Base-by-base conservation (phyloP, 345 rosid species). In the Eucalyptus cladocalyx region DNA sequence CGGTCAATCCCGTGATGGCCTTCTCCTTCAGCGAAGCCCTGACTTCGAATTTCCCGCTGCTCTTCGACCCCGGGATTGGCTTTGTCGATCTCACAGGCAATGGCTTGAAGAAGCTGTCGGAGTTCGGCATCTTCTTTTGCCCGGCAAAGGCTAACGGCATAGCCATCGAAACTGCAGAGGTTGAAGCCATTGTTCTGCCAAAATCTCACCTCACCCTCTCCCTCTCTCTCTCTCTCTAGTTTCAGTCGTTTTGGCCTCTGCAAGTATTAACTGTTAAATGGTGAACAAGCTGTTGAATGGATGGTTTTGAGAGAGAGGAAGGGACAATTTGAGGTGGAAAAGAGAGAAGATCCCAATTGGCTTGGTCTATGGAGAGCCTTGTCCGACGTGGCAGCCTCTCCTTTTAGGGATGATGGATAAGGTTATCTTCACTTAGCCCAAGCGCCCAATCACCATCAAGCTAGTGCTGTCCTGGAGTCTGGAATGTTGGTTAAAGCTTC, bases 21-120 rank as follows among this genome's bases (percentile, higher is more conserved):
- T 95, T 96, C 89, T 97, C 99, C 94, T 94, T 96, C 69, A 96
- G 80, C 23, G 94, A 93, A 67, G 97, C 97, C 87, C 89, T 93
- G 87, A 94, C 94, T 89, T 91, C 89, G 32, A 94, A 89, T 91
- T 88, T 92, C 24, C 91, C 92, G 23, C 16, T 58, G 90, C 90
- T 88, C 30, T 62, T 92, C 48, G 93, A 88, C 28, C 90, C 89
- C 28, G 91, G 88, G 40, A 89, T 32, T 11, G 89, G 91, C 93
- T 91, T 91, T 9, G 95, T 91, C 87, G 92, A 91, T 92, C 94
- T 97, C 87, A 90, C 67, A 9, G 97, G 93, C 87, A 95, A 90
- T 67, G 96, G 95, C 93, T 92, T 95, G 89, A 94, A 89, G 92
- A 94, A 94, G 86, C 92, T 54, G 72, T 92, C 95, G 1, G 93